Base-by-base conservation (phyloP, 257 asterid genomes). In the Leonotis leonurus region DNA sequence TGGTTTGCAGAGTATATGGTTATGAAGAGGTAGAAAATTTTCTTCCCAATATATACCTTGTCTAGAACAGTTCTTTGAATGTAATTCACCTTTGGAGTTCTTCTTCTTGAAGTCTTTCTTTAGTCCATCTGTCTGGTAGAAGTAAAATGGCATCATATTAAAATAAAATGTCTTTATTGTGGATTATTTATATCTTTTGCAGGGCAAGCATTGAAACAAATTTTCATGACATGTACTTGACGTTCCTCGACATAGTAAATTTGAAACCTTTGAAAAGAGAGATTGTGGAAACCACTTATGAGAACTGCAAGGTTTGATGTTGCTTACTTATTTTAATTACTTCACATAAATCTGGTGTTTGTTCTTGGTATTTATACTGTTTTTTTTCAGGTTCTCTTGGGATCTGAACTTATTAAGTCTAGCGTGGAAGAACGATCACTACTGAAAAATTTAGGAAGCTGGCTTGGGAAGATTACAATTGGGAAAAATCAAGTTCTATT, bases 1-100 rank as follows among this genome's bases (percentile, higher is more conserved):
- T 93, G 99, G 99, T 93, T 93, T 67, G 99, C 99, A 43, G 90
- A 87, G 81, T 93, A 93, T 75, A 78, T 93, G 88, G 97, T 93
- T 72, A 93, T 93, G 99, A 93, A 89, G 74, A 87, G 99, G 99
- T 87, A 30, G 35, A 74, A 18, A 25, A 40, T 64, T 43, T n/a
- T 37, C n/a, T 44, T 33, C 45, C 32, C 46, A 20, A 39, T 25
- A 30, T 22, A 37, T n/a, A 48, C 43, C 46, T 33, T 16, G 46
- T 48, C 26, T 62, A 43, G 16, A 6, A 51, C 48, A 13, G 26
- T 29, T 21, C 41, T 36, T 40, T 45, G 1, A 35, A 8, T n/a
- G 60, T 35, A 49, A 6, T 54, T 36, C 22, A 18, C 53, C 63
- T 8, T 22, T 32, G 50, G 41, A 49, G 29, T 54, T 18, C 14